phyloP scores from a whole-genome alignment of 129 eudicot genomes.

The Logfia minima region DNA sequence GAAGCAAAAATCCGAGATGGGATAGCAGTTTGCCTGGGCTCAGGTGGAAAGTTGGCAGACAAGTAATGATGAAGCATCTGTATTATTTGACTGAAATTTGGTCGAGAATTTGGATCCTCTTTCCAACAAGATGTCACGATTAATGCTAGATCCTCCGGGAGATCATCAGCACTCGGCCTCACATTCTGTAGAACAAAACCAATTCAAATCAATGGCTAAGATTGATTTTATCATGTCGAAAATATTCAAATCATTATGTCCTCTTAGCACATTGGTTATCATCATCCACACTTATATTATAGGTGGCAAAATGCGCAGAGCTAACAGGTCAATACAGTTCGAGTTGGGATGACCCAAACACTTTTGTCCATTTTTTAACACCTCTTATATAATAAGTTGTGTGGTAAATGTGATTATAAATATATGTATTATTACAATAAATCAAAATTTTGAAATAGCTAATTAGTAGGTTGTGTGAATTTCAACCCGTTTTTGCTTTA shows the following conservation, averaged over 20 bases:
- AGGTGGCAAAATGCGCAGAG: neutral
- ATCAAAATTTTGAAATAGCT: neutral
- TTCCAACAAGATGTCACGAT: constrained; percentile 87
- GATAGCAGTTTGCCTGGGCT: constrained; percentile 45
- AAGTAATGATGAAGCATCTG: constrained; percentile 70
- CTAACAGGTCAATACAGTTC: neutral
- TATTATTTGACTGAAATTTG: constrained; percentile 76
- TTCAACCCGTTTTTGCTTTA: neutral
- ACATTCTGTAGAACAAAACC: constrained; percentile 51
- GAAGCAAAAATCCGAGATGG: constrained; percentile 62
- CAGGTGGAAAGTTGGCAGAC: constrained; percentile 54
- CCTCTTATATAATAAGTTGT: neutral
- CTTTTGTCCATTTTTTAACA: neutral
- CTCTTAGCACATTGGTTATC: constrained; percentile 21
- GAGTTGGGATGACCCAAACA: neutral
- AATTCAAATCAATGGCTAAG: constrained; percentile 10
- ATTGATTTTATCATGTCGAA: neutral
- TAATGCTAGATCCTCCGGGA: constrained; percentile 70
- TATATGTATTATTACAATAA: neutral
- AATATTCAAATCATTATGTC: neutral
- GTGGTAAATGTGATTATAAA: neutral
- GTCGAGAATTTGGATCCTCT: constrained; percentile 80
- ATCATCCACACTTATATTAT: constrained; percentile 39
- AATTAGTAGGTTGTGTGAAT: neutral
- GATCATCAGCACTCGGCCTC: constrained; percentile 80